A percentile compares a stretch with the other conserved stretches of the same genome.
Conservation (phyloP, 495 filamentous ascomycete species). For the Aspergillus carlsbadensis region DNA sequence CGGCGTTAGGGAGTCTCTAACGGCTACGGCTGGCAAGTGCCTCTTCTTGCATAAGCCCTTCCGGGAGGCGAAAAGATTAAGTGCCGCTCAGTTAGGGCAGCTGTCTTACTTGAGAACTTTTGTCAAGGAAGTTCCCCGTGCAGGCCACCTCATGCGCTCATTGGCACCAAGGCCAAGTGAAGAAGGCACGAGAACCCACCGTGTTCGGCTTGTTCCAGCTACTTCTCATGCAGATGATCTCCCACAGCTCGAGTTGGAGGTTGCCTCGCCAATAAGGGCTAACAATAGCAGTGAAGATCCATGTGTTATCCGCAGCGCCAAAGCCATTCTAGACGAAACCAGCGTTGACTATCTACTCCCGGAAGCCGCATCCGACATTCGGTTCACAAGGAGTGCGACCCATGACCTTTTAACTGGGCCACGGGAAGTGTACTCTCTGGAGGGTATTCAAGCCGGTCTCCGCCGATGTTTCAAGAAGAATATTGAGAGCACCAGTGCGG, state of each 20-base stretch:
- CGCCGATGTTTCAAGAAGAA: conserved; percentile 16
- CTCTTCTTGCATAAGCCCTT: conserved; percentile 34
- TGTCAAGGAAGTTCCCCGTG: conserved; percentile 30
- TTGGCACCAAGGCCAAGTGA: conserved; percentile 17
- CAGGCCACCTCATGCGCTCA: conserved; percentile 27
- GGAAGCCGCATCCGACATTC: conserved; percentile 39
- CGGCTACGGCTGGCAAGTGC: conserved; percentile 41
- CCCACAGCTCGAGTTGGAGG: conserved; percentile 38
- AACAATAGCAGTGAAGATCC: neutral
- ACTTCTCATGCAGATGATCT: conserved; percentile 19
- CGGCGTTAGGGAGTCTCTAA: conserved; percentile 33
- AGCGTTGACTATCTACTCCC: conserved; percentile 44
- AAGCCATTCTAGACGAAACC: conserved; percentile 28
- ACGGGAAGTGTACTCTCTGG: conserved; percentile 5
- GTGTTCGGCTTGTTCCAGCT: conserved; percentile 35
- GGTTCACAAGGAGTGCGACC: conserved; percentile 38
- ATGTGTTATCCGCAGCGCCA: conserved; percentile 27
- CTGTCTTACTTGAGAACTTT: conserved; percentile 33
- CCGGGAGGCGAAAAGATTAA: conserved; percentile 21
- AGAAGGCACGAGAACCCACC: conserved; percentile 19
- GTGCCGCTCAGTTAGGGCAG: conserved; percentile 33
- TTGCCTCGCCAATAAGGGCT: conserved; percentile 10
- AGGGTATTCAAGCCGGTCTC: conserved; percentile 22
- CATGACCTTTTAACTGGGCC: conserved; percentile 22
- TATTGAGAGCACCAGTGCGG: neutral